Base-by-base conservation (phyloP, 768 basidiomycete genomes). In the Leucocoprinus sp. region DNA sequence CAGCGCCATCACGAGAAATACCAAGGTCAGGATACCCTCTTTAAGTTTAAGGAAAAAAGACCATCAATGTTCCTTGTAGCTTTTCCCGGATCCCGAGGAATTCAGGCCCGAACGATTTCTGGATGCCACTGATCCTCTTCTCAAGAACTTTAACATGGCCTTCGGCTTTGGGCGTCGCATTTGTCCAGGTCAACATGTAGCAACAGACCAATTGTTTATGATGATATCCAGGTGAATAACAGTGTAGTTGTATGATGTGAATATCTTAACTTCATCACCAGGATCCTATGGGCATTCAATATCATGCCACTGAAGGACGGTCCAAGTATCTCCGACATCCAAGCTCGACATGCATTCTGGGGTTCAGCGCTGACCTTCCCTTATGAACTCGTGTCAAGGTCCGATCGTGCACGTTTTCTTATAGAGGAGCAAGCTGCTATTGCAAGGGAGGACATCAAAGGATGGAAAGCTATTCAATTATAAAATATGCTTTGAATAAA, bases 91-190 rank as follows among this genome's bases (percentile, higher is more conserved):
- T 6, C 52, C 59, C 0, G 51, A 60, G 14, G 38, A 43, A 21
- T 60, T 58, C 34, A 43, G 26, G n/a, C 59, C 59, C 8, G 59
- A 60, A 43, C 42, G 59, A 21, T 60, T 54, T 43, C 41, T 58
- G 12, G 43, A 52, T n/a, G 24, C 34, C 7, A 23, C 48, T 14
- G 51, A 52, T n/a, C 52, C 55, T 12, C 52, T 56, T 7, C 37
- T 62, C 24, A 48, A 55, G 41, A 52, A 51, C n/a, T 48, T 50
- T 0, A 51, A 48, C 15, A 55, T 61, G 29, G 52, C 50, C 26
- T 59, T 61, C 42, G 60, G 58, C 15, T 61, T 61, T 22, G 60
- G 60, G 24, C 53, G 57, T 3, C 53, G 60, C 5, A 56, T 59
- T 14, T 61, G 58, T 29, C 60, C 60, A 0, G 58, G 60, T 0